Conservation (phyloP, 1,139 yeast species). For the Yamadazyma sp. region DNA sequence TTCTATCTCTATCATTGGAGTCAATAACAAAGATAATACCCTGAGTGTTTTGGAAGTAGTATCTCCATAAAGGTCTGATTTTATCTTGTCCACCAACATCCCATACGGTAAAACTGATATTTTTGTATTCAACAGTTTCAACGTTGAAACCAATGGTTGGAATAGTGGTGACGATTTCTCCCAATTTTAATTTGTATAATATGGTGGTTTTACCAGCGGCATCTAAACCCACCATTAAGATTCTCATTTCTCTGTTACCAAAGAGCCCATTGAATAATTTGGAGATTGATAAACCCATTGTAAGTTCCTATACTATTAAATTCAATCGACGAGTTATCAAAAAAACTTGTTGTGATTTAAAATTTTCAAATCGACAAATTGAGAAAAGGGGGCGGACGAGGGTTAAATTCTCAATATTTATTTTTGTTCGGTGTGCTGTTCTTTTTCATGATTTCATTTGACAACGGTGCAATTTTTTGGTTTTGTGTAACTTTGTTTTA, state of each 20-base stretch:
- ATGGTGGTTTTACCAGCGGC: constrained; percentile 48
- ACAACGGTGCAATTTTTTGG: background rate
- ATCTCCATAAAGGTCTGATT: constrained; percentile 46
- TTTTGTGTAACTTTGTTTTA: constrained; percentile 4
- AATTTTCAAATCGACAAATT: constrained; percentile 13
- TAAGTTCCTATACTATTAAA: background rate
- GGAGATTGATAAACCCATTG: constrained; percentile 39
- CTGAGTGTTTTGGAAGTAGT: constrained; percentile 44
- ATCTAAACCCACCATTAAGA: constrained; percentile 45
- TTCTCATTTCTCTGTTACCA: constrained; percentile 46
- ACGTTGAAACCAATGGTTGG: constrained; percentile 46
- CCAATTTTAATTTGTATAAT: constrained; percentile 42
- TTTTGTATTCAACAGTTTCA: constrained; percentile 44
- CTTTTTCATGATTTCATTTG: constrained; percentile 4
- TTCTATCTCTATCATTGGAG: constrained; percentile 46
- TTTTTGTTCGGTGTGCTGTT: no score
- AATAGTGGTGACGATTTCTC: constrained; percentile 43
- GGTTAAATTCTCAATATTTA: background rate
- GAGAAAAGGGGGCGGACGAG: constrained; percentile 14
- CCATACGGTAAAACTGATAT: constrained; percentile 44
- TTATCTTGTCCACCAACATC: constrained; percentile 49
- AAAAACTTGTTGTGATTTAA: constrained; percentile 4
- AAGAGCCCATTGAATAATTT: constrained; percentile 37
- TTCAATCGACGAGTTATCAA: constrained; percentile 1
- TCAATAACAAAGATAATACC: constrained; percentile 44